phyloP scores from a whole-genome alignment of 805 yeast species.

The Metschnikowia santaceciliae region DNA sequence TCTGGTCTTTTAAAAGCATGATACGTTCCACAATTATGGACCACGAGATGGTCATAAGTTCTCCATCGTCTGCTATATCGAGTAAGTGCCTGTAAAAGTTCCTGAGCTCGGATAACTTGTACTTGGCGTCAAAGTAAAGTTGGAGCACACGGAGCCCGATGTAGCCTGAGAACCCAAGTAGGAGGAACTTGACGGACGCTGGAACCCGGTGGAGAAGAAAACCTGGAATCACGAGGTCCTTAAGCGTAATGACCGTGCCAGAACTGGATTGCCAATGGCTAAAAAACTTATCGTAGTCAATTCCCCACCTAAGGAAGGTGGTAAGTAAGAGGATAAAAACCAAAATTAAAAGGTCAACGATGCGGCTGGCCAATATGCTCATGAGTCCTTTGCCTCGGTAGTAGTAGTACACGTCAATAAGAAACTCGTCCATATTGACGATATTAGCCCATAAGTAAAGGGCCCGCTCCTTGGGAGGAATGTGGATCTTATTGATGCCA shows the following conservation, averaged over 20 bases:
- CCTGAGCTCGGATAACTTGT: conserved; percentile 66
- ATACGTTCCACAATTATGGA: conserved; percentile 74
- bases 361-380: conserved; percentile 66
- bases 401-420: conserved; percentile 78
- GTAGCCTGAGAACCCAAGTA: conserved; percentile 58
- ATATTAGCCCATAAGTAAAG: conserved; percentile 97
- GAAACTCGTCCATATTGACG: conserved; percentile 81
- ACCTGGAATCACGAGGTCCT: conserved; percentile 30
- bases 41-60: conserved; percentile 93
- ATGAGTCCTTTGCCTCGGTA: conserved; percentile 81
- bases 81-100: conserved; percentile 73
- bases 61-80: conserved; percentile 65
- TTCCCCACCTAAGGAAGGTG: conserved; percentile 76
- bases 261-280: conserved; percentile 22
- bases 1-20: conserved; percentile 72
- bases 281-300: conserved; percentile 49
- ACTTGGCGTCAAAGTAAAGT: conserved; percentile 53
- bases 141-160: conserved; percentile 51
- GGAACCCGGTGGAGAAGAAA: conserved; percentile 47
- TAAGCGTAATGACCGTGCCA: conserved; percentile 25
- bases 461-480: conserved; percentile 64
- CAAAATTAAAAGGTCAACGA: conserved; percentile 67
- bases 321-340: conserved; percentile 77
- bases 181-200: conserved; percentile 48
- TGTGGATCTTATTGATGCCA: conserved; percentile 16